These are phyloP conservation scores for Mortierella sp. DNA, from an alignment of 371 early-diverging fungal species.

Conservation along the genomic window DNA sequence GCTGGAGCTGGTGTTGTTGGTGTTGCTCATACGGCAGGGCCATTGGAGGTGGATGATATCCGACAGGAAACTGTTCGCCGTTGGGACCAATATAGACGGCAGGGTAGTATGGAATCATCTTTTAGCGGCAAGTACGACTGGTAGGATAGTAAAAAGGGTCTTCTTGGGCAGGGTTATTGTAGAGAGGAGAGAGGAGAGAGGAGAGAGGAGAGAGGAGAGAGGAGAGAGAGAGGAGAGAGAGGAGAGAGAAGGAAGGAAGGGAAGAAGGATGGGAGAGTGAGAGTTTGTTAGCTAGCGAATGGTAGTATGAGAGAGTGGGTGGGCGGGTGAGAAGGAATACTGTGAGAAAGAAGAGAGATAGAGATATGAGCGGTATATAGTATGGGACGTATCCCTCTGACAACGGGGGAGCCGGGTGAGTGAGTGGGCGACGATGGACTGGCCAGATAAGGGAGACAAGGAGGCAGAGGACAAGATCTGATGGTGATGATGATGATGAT, in stretches of 20 bases:
- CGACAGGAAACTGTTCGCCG: conserved; percentile 43
- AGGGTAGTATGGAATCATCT: conserved; percentile 46
- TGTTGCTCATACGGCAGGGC: conserved; percentile 24
- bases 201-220: background rate
- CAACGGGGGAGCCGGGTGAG: background rate
- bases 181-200: background rate
- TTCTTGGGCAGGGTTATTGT: background rate
- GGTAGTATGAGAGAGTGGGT: background rate
- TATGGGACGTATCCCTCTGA: background rate
- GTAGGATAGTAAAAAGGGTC: background rate
- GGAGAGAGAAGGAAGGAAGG: background rate
- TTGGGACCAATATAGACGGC: conserved; percentile 51
- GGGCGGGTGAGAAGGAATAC: background rate
- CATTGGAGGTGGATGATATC: conserved; percentile 41
- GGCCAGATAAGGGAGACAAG: background rate
- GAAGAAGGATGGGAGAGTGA: background rate
- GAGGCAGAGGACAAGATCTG: background rate
- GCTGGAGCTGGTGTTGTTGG: conserved; percentile 18
- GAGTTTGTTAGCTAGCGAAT: too few relatives aligned
- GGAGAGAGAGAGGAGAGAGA: conserved; percentile 9
- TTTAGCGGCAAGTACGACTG: background rate
- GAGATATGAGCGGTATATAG: background rate
- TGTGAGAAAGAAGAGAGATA: background rate
- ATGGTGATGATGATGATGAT: background rate
- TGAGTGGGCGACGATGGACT: background rate